These are phyloP conservation scores for Alternaria longipes DNA, from an alignment of 2,329 filamentous ascomycete species.

Conservation along the genomic window DNA sequence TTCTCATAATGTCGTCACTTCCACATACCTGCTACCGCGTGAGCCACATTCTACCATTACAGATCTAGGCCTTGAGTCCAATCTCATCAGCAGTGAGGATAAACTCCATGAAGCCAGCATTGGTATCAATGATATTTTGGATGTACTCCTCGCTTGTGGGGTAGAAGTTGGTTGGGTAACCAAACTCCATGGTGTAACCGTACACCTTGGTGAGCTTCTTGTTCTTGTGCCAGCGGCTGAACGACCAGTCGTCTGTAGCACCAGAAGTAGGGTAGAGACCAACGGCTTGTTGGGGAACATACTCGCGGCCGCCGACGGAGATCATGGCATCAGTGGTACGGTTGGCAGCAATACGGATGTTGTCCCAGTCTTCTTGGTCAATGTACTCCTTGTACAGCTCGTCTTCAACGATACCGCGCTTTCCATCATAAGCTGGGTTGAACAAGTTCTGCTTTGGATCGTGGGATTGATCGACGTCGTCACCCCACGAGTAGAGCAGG, in stretches of 20 bases:
- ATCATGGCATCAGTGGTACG: constrained; percentile 48
- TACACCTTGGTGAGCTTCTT: constrained; percentile 52
- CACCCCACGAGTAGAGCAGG: constrained; percentile 67
- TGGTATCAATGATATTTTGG: constrained; percentile 54
- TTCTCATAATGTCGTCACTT: constrained; percentile 10
- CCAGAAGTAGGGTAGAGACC: constrained; percentile 52
- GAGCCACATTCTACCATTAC: background rate
- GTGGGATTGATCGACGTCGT: constrained; percentile 62
- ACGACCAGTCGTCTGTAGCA: constrained; percentile 51
- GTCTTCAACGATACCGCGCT: constrained; percentile 59
- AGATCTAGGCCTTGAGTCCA: constrained; percentile 36
- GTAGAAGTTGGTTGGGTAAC: constrained; percentile 54
- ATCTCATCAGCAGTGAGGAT: constrained; percentile 47
- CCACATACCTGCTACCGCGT: background rate
- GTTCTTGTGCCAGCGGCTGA: constrained; percentile 49
- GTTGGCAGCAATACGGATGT: constrained; percentile 44
- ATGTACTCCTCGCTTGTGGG: constrained; percentile 52
- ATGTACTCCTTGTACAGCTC: constrained; percentile 62
- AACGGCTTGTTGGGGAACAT: constrained; percentile 46
- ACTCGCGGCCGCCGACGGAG: constrained; percentile 46
- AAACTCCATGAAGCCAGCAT: constrained; percentile 56
- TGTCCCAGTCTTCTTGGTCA: constrained; percentile 44
- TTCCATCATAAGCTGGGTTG: constrained; percentile 62
- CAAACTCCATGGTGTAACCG: constrained; percentile 55
- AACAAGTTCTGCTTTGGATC: constrained; percentile 61